Conservation (phyloP, 1,284 basidiomycete species). For the Cerrena zonata region DNA sequence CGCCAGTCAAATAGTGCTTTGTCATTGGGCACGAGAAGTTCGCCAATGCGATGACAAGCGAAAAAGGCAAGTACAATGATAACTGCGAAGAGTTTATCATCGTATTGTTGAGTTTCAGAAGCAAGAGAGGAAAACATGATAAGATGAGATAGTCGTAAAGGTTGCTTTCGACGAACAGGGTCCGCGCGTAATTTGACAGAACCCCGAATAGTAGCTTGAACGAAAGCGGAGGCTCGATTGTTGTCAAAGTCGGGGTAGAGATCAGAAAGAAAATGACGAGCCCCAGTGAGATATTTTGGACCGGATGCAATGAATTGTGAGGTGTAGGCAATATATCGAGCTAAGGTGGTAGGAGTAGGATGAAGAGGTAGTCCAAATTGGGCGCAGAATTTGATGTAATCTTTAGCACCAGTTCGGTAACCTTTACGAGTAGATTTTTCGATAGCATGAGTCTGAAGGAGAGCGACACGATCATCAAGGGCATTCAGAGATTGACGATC, state of each 20-base stretch:
- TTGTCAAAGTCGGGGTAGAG: constrained; percentile 30
- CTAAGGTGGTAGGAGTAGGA: background rate
- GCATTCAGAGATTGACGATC: background rate
- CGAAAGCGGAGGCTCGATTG: constrained; percentile 21
- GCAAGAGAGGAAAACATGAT: constrained; percentile 10
- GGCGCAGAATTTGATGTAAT: background rate
- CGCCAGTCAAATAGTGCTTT: constrained; percentile 9
- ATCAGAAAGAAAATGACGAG: constrained; percentile 33
- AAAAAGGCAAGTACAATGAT: constrained; percentile 26
- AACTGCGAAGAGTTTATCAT: constrained; percentile 28
- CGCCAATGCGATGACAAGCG: constrained; percentile 27
- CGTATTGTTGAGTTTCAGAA: constrained; percentile 5
- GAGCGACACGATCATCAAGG: background rate
- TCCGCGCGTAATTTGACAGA: constrained; percentile 12
- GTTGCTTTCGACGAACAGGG: background rate
- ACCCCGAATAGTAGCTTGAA: constrained; percentile 28
- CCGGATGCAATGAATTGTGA: background rate
- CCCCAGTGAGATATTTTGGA: constrained; percentile 35
- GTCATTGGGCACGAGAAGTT: constrained; percentile 24
- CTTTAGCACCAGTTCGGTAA: background rate
- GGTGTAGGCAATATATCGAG: background rate
- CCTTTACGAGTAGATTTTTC: background rate
- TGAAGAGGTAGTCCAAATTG: background rate
- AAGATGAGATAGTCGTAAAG: constrained; percentile 1
- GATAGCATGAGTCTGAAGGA: background rate